Evolutionary conservation across 805 yeast genomes (phyloP), one percentile per base, ranked within the genome.

Genomic region (Metschnikowia rubicola): DNA sequence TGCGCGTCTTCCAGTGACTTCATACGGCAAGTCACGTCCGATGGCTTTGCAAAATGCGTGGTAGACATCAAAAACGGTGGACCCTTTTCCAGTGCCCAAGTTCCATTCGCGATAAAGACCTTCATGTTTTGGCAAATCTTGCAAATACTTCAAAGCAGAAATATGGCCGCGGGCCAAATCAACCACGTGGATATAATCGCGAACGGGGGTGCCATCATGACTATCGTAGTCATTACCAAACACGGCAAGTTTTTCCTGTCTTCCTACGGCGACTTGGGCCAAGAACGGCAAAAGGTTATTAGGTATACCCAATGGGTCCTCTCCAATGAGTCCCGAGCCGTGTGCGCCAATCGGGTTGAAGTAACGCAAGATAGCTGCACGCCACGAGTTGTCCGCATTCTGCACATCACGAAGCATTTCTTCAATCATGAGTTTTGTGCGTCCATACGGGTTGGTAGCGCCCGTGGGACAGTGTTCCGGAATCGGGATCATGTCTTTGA

Each of bases 281-380:
- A 87, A 71, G 61, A 70, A 83, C 4, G 94, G 94, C 53, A 88
- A 70, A 56, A 87, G 67, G 57, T 87, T 86, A 67, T 84, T 85
- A 41, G 95, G 92, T 43, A 81, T 73, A 11, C 91, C 91, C 50
- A 79, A 70, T 7, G 91, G 91, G 62, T 86, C 91, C 60, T 88
- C 95, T 34, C 95, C 95, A 50, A 87, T 73, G 32, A 80, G 66
- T 10, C 94, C 94, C 2, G 88, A 80, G 3, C 91, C 87, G 61
- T 87, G 95, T 13, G 94, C 92, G 34, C 95, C 95, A 54, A 86
- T 84, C 32, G 95, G 94, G 60, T 87, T 86, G 71, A 86, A 87
- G 66, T 86, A 88, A 47, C 94, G 76, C 58, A 88, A 69, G 41
- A 86, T 73, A 4, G 90, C 92, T 35, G 74, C 65, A 36, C 69